These are phyloP conservation scores for Mixia osmundae DNA, from an alignment of 1,284 basidiomycete species.

Conservation along the genomic window DNA sequence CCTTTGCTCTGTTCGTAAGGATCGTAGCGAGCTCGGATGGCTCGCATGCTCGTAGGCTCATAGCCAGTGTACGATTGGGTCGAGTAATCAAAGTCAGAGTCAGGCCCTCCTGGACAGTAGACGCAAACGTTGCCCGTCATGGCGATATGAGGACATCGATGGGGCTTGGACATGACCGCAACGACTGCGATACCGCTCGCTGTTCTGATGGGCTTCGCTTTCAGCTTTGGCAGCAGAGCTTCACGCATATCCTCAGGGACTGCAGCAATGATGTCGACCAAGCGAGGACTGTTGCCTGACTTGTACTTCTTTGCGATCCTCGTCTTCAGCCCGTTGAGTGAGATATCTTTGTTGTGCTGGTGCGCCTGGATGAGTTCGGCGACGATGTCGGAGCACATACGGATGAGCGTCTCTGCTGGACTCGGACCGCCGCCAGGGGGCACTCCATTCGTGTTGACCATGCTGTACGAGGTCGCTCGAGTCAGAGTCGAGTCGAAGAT, in stretches of 20 bases:
- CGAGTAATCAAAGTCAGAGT: conserved; percentile 98
- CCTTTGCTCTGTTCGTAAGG: conserved; percentile 94
- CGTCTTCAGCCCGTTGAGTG: conserved; percentile 66
- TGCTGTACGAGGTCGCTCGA: too few relatives aligned
- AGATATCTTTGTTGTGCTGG: conserved; percentile 39
- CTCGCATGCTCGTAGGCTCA: conserved; percentile 96
- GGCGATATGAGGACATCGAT: conserved; percentile 96
- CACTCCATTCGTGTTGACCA: too few relatives aligned
- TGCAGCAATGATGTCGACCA: conserved; percentile 95
- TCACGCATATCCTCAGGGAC: conserved; percentile 96
- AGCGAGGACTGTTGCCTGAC: conserved; percentile 61
- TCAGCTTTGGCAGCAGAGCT: conserved; percentile 64
- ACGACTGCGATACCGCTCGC: conserved; percentile 88
- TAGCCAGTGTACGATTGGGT: conserved; percentile 97
- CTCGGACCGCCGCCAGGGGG: conserved; percentile 43
- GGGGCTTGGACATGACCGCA: conserved; percentile 99
- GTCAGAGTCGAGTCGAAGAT: too few relatives aligned
- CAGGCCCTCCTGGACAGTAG: conserved; percentile 98
- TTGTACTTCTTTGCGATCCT: conserved; percentile 75
- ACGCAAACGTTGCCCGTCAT: conserved; percentile 99
- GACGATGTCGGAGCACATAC: conserved; percentile 51
- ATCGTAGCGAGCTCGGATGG: conserved; percentile 91
- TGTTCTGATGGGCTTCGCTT: conserved; percentile 87
- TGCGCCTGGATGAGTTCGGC: conserved; percentile 78
- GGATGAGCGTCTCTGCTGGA: conserved; percentile 8